phyloP scores from a whole-genome alignment of 176 grass and related monocot species.

The barley (Hordeum vulgare) region MorexV3_pseudomolecules_assembly NC_058522.1:403210389-403210888 shows the following conservation, averaged over 20 bases:
- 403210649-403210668: constrained; percentile 66
- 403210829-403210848: constrained; percentile 63
- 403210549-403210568: not conserved
- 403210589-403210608: constrained; percentile 43
- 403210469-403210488: constrained; percentile 60
- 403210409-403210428: constrained; percentile 56
- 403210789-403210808: constrained; percentile 35
- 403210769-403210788: constrained; percentile 23
- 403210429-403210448: constrained; percentile 56
- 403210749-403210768: constrained; percentile 13
- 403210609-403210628: constrained; percentile 82
- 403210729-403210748: constrained; percentile 9
- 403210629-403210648: constrained; percentile 49
- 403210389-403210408: constrained; percentile 79
- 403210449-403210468: constrained; percentile 65
- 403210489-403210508: constrained; percentile 46
- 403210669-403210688: constrained; percentile 65
- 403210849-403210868: constrained; percentile 66
- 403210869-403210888: constrained; percentile 40
- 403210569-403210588: not conserved
- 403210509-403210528: constrained; percentile 77
- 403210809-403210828: constrained; percentile 48
- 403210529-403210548: constrained; percentile 43
- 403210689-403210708: constrained; percentile 60
- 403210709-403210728: constrained; percentile 50